These are phyloP conservation scores for cucumber (Cucumis sativus) DNA, from an alignment of 306 rosid species.

Conservation along the genomic window Cucumber_9930_V3 NC_026657.2:7656501-7657000, in stretches of 20 bases:
- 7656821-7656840: conserved; percentile 93
- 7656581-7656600: neutral
- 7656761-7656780: conserved; percentile 97
- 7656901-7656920: conserved; percentile 94
- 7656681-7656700: neutral
- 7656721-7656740: neutral
- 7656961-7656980: neutral
- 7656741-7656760: conserved; percentile 56
- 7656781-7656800: conserved; percentile 90
- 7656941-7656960: conserved; percentile 99
- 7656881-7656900: conserved; percentile 98
- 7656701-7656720: neutral
- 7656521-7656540: neutral
- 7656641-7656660: conserved; percentile 42
- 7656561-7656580: neutral
- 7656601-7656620: conserved; percentile 60
- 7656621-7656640: conserved; percentile 88
- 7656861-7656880: conserved; percentile 83
- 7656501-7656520: neutral
- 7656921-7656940: conserved; percentile 95
- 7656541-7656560: neutral
- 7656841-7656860: conserved; percentile 97
- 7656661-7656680: neutral
- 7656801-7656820: conserved; percentile 85
- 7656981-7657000: neutral